Conservation (phyloP, 352 stramenopile genomes). For the Globisporangium nodosum region DNA sequence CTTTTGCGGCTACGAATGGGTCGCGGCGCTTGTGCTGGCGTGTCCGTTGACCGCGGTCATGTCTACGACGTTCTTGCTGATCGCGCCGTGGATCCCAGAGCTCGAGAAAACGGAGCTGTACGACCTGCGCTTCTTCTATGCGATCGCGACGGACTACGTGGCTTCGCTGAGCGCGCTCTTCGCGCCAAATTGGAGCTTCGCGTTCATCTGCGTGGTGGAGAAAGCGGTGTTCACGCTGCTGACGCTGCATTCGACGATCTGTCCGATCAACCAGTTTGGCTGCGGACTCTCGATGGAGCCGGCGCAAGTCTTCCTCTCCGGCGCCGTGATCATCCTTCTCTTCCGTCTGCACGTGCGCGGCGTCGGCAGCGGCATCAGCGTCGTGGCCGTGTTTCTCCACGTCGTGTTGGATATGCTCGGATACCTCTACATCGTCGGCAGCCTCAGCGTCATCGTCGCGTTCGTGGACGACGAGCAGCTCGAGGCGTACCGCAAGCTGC, state of each 20-base stretch:
- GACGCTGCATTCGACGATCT: constrained; percentile 61
- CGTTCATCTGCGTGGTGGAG: constrained; percentile 57
- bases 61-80: constrained; percentile 31
- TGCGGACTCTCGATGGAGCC: constrained; percentile 47
- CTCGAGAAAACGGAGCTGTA: constrained; percentile 49
- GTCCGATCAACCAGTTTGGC: constrained; percentile 64
- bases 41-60: constrained; percentile 23
- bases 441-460: constrained; percentile 50
- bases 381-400: constrained; percentile 22
- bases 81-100: constrained; percentile 36
- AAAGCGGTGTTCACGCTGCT: constrained; percentile 65
- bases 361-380: constrained; percentile 3
- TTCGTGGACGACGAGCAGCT: constrained; percentile 60
- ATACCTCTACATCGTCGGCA: constrained; percentile 68
- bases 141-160: constrained; percentile 53
- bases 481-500: constrained; percentile 48
- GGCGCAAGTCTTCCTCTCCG: constrained; percentile 42
- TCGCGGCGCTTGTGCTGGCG: constrained; percentile 38
- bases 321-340: constrained; percentile 50
- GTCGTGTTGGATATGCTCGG: constrained; percentile 61
- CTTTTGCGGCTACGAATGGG: constrained; percentile 42
- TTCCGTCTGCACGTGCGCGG: constrained; percentile 27
- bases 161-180: constrained; percentile 45
- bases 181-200: constrained; percentile 64
- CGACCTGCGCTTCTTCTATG: constrained; percentile 50